phyloP scores from a whole-genome alignment of 2,329 filamentous ascomycete species.

The Fusarium citri region DNA sequence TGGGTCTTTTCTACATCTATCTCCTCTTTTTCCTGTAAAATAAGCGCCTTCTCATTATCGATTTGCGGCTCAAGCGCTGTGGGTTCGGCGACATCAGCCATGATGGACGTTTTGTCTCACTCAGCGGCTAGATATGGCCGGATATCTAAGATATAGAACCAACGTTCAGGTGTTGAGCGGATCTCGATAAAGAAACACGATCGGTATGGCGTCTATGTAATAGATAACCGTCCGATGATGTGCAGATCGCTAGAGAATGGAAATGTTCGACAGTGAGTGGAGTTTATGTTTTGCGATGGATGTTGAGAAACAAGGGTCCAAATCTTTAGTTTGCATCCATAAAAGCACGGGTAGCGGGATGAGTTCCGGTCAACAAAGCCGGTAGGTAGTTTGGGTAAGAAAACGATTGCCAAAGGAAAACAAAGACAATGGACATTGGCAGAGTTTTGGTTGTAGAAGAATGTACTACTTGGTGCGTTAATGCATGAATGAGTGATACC shows the following conservation, averaged over 20 bases:
- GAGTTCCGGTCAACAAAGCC: background rate
- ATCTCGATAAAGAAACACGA: background rate
- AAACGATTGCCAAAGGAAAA: background rate
- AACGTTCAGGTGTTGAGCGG: background rate
- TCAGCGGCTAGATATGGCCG: background rate
- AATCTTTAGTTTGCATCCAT: constrained; percentile 1
- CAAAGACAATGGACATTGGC: background rate
- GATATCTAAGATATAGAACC: background rate
- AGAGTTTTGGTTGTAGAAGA: background rate
- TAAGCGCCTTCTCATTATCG: constrained; percentile 3
- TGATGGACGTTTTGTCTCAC: constrained; percentile 7
- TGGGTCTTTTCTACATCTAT: constrained; percentile 16
- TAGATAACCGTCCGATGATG: background rate
- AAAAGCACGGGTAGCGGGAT: background rate
- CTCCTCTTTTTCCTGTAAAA: constrained; percentile 2
- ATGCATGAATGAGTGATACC: background rate
- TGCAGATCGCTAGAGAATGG: background rate
- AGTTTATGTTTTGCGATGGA: constrained; percentile 12
- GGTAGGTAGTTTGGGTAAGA: background rate
- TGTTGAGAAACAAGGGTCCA: constrained; percentile 23
- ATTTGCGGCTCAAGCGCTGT: constrained; percentile 9
- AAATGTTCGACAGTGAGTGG: constrained; percentile 18
- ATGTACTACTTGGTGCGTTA: too few relatives aligned
- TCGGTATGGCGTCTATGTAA: background rate
- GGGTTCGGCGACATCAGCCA: constrained; percentile 22